Evolutionary conservation across 306 rosid genomes (phyloP).

Genomic region (Glycine latifolia): DNA sequence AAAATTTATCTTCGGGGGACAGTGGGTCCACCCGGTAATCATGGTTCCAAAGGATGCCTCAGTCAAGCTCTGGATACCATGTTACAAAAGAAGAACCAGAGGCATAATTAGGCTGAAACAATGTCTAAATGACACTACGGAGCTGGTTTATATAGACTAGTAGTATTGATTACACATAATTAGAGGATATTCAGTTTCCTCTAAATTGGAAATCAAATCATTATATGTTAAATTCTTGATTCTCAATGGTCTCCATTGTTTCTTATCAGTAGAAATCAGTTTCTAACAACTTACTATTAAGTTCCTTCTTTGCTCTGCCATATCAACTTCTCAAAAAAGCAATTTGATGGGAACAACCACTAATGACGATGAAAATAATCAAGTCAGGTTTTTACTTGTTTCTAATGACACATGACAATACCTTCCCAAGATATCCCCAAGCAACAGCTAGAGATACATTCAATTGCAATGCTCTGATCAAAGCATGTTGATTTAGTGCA

Average conservation of each 20-base stretch:
- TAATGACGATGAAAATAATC: slow-evolving; percentile 9
- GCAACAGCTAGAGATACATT: slow-evolving; percentile 84
- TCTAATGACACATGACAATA: slow-evolving; percentile 51
- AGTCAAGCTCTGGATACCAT: no score
- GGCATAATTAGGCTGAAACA: no score
- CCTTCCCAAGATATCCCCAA: slow-evolving; percentile 97
- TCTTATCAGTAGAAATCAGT: neutral
- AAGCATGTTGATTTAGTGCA: slow-evolving; percentile 86
- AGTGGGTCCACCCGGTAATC: no score
- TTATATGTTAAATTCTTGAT: no score
- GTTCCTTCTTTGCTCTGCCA: neutral
- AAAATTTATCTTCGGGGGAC: no score
- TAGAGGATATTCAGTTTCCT: no score
- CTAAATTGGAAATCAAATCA: no score
- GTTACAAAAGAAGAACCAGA: no score
- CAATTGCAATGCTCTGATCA: slow-evolving; percentile 84
- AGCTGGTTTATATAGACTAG: no score
- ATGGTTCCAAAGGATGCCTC: no score
- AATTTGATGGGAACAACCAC: slow-evolving; percentile 4
- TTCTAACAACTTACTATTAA: neutral
- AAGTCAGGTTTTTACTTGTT: slow-evolving; percentile 8
- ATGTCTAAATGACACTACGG: no score
- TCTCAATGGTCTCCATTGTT: neutral
- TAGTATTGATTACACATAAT: no score
- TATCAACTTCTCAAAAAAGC: slow-evolving; percentile 7